Evolutionary conservation across 1,284 basidiomycete genomes (phyloP).

Genomic region (Retiboletus flavoniger): DNA sequence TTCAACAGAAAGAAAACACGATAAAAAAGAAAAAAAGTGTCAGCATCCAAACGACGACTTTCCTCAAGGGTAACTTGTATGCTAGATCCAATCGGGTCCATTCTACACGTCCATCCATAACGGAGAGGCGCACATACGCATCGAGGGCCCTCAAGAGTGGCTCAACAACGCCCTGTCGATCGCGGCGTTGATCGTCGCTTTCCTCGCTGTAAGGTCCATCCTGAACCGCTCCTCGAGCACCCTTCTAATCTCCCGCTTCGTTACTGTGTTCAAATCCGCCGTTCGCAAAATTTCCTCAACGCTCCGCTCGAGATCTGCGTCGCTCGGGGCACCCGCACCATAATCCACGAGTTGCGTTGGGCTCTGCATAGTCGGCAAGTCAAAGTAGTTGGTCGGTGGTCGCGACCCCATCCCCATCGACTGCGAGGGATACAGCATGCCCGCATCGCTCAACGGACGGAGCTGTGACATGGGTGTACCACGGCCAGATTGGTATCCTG

Average conservation of each 20-base stretch:
- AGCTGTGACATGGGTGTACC: slow-evolving; percentile 58
- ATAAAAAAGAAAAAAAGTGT: slow-evolving; percentile 6
- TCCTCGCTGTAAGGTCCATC: slow-evolving; percentile 66
- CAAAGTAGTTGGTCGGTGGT: slow-evolving; percentile 73
- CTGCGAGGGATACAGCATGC: slow-evolving; percentile 52
- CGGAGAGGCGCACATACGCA: neutral
- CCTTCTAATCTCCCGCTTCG: slow-evolving; percentile 84
- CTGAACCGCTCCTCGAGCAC: slow-evolving; percentile 79
- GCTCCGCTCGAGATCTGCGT: slow-evolving; percentile 69
- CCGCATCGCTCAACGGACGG: slow-evolving; percentile 40
- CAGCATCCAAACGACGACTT: slow-evolving; percentile 14
- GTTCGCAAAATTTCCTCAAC: slow-evolving; percentile 69
- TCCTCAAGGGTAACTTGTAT: slow-evolving; percentile 16
- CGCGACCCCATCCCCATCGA: slow-evolving; percentile 62
- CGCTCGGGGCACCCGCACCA: slow-evolving; percentile 49
- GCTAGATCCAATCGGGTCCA: slow-evolving; percentile 26
- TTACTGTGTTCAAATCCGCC: slow-evolving; percentile 85
- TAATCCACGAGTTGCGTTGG: slow-evolving; percentile 50
- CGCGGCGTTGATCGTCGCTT: slow-evolving; percentile 65
- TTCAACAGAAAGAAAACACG: slow-evolving; percentile 2
- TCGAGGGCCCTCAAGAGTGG: slow-evolving; percentile 19
- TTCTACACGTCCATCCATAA: slow-evolving; percentile 12
- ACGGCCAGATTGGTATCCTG: slow-evolving; percentile 75
- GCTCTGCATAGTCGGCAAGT: slow-evolving; percentile 55
- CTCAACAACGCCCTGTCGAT: slow-evolving; percentile 63